Evolutionary conservation across 2,329 filamentous ascomycete species (phyloP).

Genomic region (Trichoderma afroharzianum): DNA sequence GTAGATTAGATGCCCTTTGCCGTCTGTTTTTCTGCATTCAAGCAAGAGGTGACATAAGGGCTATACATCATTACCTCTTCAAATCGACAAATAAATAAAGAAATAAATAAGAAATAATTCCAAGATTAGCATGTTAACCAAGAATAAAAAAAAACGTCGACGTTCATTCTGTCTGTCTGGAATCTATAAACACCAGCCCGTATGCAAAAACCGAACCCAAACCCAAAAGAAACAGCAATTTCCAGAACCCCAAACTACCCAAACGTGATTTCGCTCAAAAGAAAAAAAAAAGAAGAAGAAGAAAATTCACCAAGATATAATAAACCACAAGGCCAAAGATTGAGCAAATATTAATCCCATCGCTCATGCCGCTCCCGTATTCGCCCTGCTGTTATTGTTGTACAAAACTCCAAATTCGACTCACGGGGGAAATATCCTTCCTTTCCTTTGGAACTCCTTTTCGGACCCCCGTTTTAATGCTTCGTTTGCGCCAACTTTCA

Average conservation of each 20-base stretch:
- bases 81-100: background rate
- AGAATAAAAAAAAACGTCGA: too few species aligned
- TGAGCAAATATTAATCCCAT: background rate
- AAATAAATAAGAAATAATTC: background rate
- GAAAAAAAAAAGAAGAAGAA: background rate
- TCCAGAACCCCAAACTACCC: background rate
- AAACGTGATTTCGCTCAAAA: background rate
- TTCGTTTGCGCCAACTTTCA: background rate
- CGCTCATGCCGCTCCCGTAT: background rate
- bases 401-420: background rate
- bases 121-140: background rate
- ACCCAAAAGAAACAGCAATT: background rate
- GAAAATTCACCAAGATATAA: background rate
- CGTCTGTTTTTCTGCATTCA: background rate
- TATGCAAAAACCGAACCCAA: background rate
- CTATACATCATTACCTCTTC: background rate
- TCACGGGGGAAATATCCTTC: background rate
- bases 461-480: background rate
- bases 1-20: background rate
- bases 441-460: background rate
- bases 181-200: background rate
- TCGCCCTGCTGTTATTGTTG: background rate
- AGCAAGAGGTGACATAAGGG: background rate
- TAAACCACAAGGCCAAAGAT: background rate
- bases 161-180: background rate